Evolutionary conservation across 805 yeast genomes (phyloP), one percentile per base, ranked within the genome.

Genomic region (Ogataea thermomethanolica): DNA sequence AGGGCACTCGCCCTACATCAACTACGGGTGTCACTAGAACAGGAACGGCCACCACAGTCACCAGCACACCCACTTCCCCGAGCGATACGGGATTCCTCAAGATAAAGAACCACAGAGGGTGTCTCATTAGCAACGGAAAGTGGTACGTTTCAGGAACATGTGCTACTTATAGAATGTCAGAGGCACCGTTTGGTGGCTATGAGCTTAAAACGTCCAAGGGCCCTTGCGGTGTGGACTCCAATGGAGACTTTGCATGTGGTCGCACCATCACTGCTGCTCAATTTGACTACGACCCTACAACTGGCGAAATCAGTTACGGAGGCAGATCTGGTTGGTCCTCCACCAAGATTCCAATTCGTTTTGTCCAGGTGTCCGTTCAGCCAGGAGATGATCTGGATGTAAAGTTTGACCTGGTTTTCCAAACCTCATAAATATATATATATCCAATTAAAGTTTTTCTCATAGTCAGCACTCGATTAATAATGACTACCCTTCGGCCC

Each of bases 81-180:
- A 49, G 44, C 3, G 53, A 56, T 14, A 40, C 57, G 34, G 89
- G 87, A 1, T 69, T 61, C 51, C 55, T 85, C 33, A 71, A 66
- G 38, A 62, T 78, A 10, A 56, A 70, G 13, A 74, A 65, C 29
- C 74, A 80, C 43, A 48, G 61, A 4, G 96, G 95, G 8, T 87
- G 96, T 62, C 65, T 91, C 43, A 91, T 90, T 54, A 77, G 84
- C 45, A 84, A 78, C 54, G 99, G 99, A 4, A 74, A 78, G 49
- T 90, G 95, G 93, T 86, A 82, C 64, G 58, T 73, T 4, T 69
- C 72, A 12, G 96, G 96, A 1, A 78, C 93, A 0, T 91, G 97
- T 62, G 98, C 96, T 4, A 78, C 83, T 5, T 90, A 71, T 64
- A 70, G 70, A 20, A 52, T 84, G 20, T 54, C 62, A 24, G 71